A percentile compares a stretch with the other conserved stretches of the same genome.
phyloP scores from a whole-genome alignment of 179 eudicot species.

The Silene vulgaris region DNA sequence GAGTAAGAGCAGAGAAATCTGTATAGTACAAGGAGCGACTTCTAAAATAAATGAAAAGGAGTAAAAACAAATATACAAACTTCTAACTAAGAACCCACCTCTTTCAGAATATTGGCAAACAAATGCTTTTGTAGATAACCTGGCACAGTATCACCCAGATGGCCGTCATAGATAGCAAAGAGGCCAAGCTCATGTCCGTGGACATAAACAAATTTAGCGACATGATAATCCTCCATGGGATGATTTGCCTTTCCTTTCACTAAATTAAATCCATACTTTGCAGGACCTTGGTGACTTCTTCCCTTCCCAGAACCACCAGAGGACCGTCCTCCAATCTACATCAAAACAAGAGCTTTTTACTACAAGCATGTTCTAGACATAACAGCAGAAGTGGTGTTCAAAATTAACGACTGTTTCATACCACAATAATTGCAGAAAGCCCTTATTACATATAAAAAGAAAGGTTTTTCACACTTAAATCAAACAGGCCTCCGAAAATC shows the following conservation, averaged over 20 bases:
- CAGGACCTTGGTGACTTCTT: slow-evolving; percentile 46
- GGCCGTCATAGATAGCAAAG: slow-evolving; percentile 84
- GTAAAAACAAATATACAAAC: neutral
- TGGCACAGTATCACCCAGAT: slow-evolving; percentile 76
- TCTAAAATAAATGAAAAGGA: neutral
- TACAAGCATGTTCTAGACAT: neutral
- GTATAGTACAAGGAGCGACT: neutral
- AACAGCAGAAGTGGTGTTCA: neutral
- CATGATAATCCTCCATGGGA: slow-evolving; percentile 92
- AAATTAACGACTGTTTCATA: too few species aligned
- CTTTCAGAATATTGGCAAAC: slow-evolving; percentile 68
- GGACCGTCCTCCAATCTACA: slow-evolving; percentile 55
- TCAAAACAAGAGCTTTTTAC: slow-evolving; percentile 4
- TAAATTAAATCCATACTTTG: slow-evolving; percentile 66
- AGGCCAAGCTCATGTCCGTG: slow-evolving; percentile 69
- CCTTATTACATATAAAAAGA: too few species aligned
- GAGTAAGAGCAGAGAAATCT: neutral
- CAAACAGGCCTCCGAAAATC: too few species aligned
- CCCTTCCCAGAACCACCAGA: slow-evolving; percentile 65
- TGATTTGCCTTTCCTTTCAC: slow-evolving; percentile 84
- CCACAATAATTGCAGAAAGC: too few species aligned
- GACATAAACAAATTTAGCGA: slow-evolving; percentile 55
- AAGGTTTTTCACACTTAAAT: neutral
- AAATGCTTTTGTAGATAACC: slow-evolving; percentile 82
- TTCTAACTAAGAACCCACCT: slow-evolving; percentile 38